These are phyloP conservation scores for Colletotrichum endophyticum DNA, from an alignment of 2,329 filamentous ascomycete genomes.

Conservation along the genomic window DNA sequence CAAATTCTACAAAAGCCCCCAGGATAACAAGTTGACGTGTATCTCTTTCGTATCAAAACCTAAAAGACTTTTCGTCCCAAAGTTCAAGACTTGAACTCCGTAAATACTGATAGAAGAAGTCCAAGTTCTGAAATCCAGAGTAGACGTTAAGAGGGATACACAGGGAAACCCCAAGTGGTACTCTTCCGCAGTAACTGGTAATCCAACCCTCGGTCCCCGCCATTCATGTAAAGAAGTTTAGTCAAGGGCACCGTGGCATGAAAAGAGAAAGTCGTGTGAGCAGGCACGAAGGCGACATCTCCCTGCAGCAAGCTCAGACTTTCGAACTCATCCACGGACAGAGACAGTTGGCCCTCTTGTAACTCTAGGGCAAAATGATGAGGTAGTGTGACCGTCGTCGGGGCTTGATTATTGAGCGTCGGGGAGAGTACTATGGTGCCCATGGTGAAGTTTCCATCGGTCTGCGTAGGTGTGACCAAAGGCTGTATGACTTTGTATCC, in stretches of 20 bases:
- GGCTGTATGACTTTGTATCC: slow-evolving; percentile 49
- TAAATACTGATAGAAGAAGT: fast-evolving
- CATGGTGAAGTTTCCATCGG: slow-evolving; percentile 46
- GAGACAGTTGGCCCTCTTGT: slow-evolving; percentile 27
- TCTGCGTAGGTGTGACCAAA: slow-evolving; percentile 42
- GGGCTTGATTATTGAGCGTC: neutral
- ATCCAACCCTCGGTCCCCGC: slow-evolving; percentile 26
- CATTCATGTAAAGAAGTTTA: slow-evolving; percentile 30
- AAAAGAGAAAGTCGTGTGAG: slow-evolving; percentile 23
- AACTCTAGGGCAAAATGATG: slow-evolving; percentile 27
- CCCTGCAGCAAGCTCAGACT: slow-evolving; percentile 24
- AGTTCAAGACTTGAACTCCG: fast-evolving
- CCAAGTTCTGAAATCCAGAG: fast-evolving
- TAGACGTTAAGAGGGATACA: slow-evolving; percentile 11
- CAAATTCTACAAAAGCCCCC: fast-evolving
- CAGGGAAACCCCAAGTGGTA: slow-evolving; percentile 24
- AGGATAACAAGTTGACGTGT: fast-evolving
- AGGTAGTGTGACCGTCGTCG: neutral
- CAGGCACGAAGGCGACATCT: slow-evolving; percentile 29
- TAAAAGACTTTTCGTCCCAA: fast-evolving
- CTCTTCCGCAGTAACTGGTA: slow-evolving; percentile 22
- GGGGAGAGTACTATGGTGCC: slow-evolving; percentile 42
- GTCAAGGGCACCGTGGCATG: slow-evolving; percentile 26
- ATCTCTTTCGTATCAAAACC: too few species aligned
- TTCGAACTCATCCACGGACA: slow-evolving; percentile 24